phyloP scores from a whole-genome alignment of 345 rosid species.

The Murraya koenigii region DNA sequence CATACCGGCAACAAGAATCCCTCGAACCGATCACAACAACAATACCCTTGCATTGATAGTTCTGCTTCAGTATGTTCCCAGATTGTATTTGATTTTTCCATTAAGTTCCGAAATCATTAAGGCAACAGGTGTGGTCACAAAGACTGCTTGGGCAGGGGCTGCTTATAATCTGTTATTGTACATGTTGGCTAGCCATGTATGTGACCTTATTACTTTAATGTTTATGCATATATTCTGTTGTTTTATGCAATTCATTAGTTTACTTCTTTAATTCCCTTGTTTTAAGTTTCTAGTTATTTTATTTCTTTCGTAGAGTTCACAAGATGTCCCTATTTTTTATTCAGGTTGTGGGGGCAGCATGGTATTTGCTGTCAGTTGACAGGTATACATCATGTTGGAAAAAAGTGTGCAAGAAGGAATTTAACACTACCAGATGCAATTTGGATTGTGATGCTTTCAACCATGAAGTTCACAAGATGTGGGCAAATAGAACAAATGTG shows the following conservation, averaged over 20 bases:
- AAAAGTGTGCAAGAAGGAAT: constrained; percentile 54
- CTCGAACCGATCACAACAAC: constrained; percentile 55
- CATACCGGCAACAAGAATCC: constrained; percentile 52
- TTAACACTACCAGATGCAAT: constrained; percentile 32
- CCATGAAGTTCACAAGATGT: constrained; percentile 21
- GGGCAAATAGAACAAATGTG: constrained; percentile 62
- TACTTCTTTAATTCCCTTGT: not conserved
- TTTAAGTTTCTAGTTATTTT: not conserved
- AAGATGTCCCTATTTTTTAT: constrained; percentile 5
- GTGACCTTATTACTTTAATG: constrained; percentile 16
- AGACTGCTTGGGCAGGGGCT: constrained; percentile 98
- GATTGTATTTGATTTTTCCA: constrained; percentile 82
- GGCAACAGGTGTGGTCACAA: constrained; percentile 75
- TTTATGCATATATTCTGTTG: not conserved
- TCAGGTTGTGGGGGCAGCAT: constrained; percentile 82
- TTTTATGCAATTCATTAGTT: not conserved
- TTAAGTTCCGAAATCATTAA: constrained; percentile 78
- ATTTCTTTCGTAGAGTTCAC: not conserved
- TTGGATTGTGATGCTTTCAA: constrained; percentile 58
- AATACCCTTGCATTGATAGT: constrained; percentile 75
- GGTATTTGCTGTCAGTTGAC: constrained; percentile 84
- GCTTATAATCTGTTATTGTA: constrained; percentile 79
- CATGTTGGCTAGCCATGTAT: constrained; percentile 91
- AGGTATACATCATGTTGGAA: constrained; percentile 86
- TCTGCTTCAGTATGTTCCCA: constrained; percentile 67